Evolutionary conservation across 805 yeast species (phyloP), one percentile per base, ranked within the genome.

Genomic region (Saturnispora hagleri): DNA sequence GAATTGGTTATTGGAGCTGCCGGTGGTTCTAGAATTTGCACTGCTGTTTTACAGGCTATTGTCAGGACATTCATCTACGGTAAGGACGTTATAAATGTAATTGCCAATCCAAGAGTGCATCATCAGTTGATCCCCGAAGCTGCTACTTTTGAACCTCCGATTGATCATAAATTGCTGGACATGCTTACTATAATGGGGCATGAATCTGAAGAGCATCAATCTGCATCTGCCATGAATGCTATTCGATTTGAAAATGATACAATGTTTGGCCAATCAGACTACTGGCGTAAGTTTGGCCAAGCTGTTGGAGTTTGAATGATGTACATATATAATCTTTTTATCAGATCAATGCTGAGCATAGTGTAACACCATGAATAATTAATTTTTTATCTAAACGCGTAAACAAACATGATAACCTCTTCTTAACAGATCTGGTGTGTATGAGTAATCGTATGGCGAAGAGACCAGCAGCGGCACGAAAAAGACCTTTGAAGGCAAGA

Each of bases 21-120:
- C 1, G 99, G 99, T 9, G 98, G 98, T 0, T 84, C 93, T 6
- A 72, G 93, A 51, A 91, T 91, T 48, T 74, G 86, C 13, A 87
- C 96, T 0, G 79, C 95, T 1, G 80, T 91, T 4, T 76, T 91
- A 51, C 93, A 89, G 64, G 89, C 91, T 0, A 75, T 91, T 17
- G 74, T 86, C 1, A 70, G 97, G 50, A 69, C 72, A 3, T 81
- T 82, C 55, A 80, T 79, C 62, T 78, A 81, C 60, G 67, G 75
- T 2, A 63, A 80, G 69, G 73, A 82, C 1, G 62, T 89, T 4
- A 69, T 88, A 22, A 83, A 86, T 51, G 74, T 89, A 0, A 75
- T 90, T 22, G 79, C 95, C 0, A 83, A 70, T 60, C 97, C 97
- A 1, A 70, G 99, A 50, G 46, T 88, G 10, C 98, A 91, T 64